A percentile compares a stretch with the other conserved stretches of the same genome.
Evolutionary conservation across 1,284 basidiomycete species (phyloP).

Genomic region (Cutaneotrichosporon mucoides): DNA sequence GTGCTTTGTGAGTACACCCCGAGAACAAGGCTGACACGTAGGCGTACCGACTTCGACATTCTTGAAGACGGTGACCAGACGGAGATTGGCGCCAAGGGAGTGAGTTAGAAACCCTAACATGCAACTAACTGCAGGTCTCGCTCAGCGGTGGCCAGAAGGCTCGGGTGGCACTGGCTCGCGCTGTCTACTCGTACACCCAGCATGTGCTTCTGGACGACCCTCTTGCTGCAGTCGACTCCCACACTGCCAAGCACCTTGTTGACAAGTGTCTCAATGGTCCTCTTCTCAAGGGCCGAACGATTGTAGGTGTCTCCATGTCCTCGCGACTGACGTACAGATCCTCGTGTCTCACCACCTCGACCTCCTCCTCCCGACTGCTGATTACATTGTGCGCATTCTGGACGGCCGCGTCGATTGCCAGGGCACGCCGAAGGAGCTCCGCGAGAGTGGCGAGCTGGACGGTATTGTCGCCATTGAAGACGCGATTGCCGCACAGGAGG

Average conservation of each 20-base stretch:
- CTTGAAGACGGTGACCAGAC: slow-evolving; percentile 80
- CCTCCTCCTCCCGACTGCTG: slow-evolving; percentile 59
- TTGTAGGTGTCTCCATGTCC: slow-evolving; percentile 43
- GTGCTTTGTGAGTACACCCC: slow-evolving; percentile 58
- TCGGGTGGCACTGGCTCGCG: slow-evolving; percentile 57
- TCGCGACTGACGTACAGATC: slow-evolving; percentile 48
- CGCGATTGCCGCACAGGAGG: slow-evolving; percentile 54
- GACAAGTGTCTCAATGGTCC: slow-evolving; percentile 61
- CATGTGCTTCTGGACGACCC: slow-evolving; percentile 83
- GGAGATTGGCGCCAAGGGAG: slow-evolving; percentile 65
- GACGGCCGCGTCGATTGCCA: slow-evolving; percentile 59
- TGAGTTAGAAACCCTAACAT: slow-evolving; percentile 20
- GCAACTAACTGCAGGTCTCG: slow-evolving; percentile 26
- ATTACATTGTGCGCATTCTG: slow-evolving; percentile 64
- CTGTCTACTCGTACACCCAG: slow-evolving; percentile 56
- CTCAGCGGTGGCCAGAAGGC: slow-evolving; percentile 75
- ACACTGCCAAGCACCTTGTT: slow-evolving; percentile 72
- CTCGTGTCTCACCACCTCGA: slow-evolving; percentile 83
- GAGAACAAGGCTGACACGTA: slow-evolving; percentile 6
- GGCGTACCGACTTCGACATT: slow-evolving; percentile 61
- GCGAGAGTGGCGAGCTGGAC: slow-evolving; percentile 54
- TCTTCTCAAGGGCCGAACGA: slow-evolving; percentile 62
- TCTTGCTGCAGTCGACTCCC: slow-evolving; percentile 82
- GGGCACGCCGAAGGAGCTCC: slow-evolving; percentile 59
- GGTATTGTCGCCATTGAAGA: slow-evolving; percentile 43